A percentile compares a stretch with the other conserved stretches of the same genome.
Conservation (phyloP, 1,139 yeast species). For the Yamadazyma blattariae region DNA sequence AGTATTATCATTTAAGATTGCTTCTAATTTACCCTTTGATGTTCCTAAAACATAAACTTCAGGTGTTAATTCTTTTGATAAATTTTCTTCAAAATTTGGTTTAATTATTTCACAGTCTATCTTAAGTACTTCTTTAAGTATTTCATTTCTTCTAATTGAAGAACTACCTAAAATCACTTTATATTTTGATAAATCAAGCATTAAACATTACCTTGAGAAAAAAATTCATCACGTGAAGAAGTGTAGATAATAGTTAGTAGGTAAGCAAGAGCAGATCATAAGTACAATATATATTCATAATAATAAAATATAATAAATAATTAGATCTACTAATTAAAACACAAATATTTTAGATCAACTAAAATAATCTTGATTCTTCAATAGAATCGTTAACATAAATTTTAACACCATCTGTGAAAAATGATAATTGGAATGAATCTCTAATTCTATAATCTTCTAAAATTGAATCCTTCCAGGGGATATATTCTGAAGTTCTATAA, state of each 20-base stretch:
- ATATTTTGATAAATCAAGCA: constrained; percentile 5
- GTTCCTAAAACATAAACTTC: constrained; percentile 69
- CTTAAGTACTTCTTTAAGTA: constrained; percentile 60
- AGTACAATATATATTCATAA: too few species aligned
- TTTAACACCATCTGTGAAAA: too few species aligned
- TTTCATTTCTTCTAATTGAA: constrained; percentile 76
- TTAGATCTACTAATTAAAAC: too few species aligned
- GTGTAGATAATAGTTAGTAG: neutral
- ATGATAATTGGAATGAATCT: too few species aligned
- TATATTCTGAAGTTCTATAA: too few species aligned
- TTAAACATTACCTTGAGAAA: neutral
- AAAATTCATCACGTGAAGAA: neutral
- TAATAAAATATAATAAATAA: too few species aligned
- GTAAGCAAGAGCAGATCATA: too few species aligned
- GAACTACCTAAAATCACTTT: constrained; percentile 66
- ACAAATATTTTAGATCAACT: too few species aligned
- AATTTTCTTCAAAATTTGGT: constrained; percentile 71
- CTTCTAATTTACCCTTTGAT: constrained; percentile 55
- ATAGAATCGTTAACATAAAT: too few species aligned
- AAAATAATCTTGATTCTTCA: too few species aligned
- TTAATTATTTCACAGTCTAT: constrained; percentile 47
- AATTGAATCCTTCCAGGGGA: too few species aligned
- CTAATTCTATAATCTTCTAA: too few species aligned
- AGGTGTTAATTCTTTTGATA: constrained; percentile 54
- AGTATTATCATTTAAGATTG: constrained; percentile 9